Percentiles rank a stretch among this genome's conserved stretches.
Evolutionary conservation across 2,329 filamentous ascomycete species (phyloP).

Genomic region (Clarireedia monteithiana): DNA sequence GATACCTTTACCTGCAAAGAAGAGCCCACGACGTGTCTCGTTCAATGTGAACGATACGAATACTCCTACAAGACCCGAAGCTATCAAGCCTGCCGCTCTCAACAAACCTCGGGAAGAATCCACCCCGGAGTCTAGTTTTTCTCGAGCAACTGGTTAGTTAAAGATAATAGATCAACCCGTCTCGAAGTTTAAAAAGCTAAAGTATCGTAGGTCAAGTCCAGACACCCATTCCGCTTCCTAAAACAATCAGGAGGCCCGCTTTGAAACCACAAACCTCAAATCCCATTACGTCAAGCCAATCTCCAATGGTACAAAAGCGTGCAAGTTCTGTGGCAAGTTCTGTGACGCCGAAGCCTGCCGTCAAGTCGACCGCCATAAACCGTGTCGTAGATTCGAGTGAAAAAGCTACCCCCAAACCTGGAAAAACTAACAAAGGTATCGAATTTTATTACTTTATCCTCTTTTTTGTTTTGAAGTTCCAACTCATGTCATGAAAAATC

Average conservation of each 20-base stretch:
- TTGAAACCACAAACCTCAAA: background rate
- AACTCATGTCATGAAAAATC: background rate
- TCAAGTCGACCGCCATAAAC: background rate
- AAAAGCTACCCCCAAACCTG: background rate
- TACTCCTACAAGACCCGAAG: constrained; percentile 1
- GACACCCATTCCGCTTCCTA: constrained; percentile 4
- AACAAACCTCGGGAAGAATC: background rate
- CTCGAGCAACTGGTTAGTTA: background rate
- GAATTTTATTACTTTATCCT: background rate
- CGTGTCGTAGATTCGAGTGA: background rate
- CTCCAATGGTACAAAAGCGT: background rate
- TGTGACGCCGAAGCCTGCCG: background rate
- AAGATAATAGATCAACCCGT: background rate
- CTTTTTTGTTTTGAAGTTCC: background rate
- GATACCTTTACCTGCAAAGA: constrained; percentile 17
- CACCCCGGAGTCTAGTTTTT: background rate
- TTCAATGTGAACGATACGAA: constrained; percentile 13
- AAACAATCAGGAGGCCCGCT: constrained; percentile 4
- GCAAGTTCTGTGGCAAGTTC: background rate
- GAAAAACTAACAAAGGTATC: constrained; percentile 1
- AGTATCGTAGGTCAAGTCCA: background rate
- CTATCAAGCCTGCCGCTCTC: background rate
- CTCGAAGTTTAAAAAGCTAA: background rate
- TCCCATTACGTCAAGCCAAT: background rate
- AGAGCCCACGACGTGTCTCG: constrained; percentile 13